phyloP scores from a whole-genome alignment of 1,139 yeast species.

The Yamadazyma buinensis region DNA sequence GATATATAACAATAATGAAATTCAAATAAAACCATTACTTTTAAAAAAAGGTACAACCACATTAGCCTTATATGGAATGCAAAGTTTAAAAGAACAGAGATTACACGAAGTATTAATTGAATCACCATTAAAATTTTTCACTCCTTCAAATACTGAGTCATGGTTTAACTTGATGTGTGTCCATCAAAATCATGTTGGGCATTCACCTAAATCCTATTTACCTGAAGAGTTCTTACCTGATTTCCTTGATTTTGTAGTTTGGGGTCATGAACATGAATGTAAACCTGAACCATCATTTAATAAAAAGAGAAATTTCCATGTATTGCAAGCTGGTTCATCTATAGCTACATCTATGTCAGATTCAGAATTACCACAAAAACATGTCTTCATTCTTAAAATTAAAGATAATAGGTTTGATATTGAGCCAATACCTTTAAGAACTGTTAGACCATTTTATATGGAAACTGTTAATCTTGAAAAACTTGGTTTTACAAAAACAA shows the following conservation, averaged over 20 bases:
- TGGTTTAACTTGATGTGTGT: slow-evolving; percentile 88
- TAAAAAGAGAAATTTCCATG: slow-evolving; percentile 66
- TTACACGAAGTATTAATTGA: slow-evolving; percentile 78
- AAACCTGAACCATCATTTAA: slow-evolving; percentile 67
- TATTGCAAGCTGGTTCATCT: slow-evolving; percentile 91
- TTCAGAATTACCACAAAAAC: slow-evolving; percentile 76
- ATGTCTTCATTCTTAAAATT: slow-evolving; percentile 67
- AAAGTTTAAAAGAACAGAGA: slow-evolving; percentile 87
- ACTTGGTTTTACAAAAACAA: slow-evolving; percentile 59
- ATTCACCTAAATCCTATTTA: slow-evolving; percentile 73
- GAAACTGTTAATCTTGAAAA: slow-evolving; percentile 54
- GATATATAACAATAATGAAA: slow-evolving; percentile 70
- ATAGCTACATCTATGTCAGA: slow-evolving; percentile 88
- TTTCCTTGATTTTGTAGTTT: slow-evolving; percentile 74
- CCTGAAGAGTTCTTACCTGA: slow-evolving; percentile 84
- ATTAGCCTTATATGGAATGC: slow-evolving; percentile 83
- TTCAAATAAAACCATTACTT: slow-evolving; percentile 72
- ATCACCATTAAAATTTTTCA: slow-evolving; percentile 71
- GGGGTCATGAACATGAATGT: slow-evolving; percentile 99
- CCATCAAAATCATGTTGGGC: slow-evolving; percentile 87
- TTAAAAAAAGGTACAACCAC: slow-evolving; percentile 80
- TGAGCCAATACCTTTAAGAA: slow-evolving; percentile 62
- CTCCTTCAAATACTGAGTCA: slow-evolving; percentile 60
- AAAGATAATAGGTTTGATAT: slow-evolving; percentile 56
- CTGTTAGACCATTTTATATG: slow-evolving; percentile 84